phyloP scores from a whole-genome alignment of 2,329 filamentous ascomycete genomes.

The Bipolaris zeicola region DNA sequence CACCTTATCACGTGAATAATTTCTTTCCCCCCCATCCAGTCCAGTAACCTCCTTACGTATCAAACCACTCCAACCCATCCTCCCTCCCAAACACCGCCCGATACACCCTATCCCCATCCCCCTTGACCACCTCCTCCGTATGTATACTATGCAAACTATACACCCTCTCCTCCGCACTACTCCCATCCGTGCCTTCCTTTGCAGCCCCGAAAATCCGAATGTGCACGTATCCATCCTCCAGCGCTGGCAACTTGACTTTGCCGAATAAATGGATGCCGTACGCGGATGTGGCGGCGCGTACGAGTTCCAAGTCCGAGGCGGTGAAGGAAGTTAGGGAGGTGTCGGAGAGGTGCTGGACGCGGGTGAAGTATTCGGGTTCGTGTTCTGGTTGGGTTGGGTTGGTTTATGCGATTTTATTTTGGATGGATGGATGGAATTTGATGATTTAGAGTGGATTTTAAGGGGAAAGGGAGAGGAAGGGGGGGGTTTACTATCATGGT shows the following conservation, averaged over 20 bases:
- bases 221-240: constrained; percentile 39
- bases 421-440: too few species aligned
- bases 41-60: constrained; percentile 25
- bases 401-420: too few species aligned
- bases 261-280: constrained; percentile 44
- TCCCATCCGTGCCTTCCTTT: constrained; percentile 43
- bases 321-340: constrained; percentile 40
- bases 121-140: constrained; percentile 40
- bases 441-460: too few species aligned
- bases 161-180: constrained; percentile 37
- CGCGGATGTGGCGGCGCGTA: constrained; percentile 38
- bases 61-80: constrained; percentile 44
- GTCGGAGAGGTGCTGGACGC: constrained; percentile 50
- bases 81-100: constrained; percentile 40
- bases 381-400: constrained; percentile 29
- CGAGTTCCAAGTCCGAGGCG: constrained; percentile 29
- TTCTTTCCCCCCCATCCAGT: too few species aligned
- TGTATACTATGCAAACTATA: constrained; percentile 45
- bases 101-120: constrained; percentile 38
- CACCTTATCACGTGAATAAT: too few species aligned
- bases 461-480: too few species aligned
- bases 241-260: constrained; percentile 34
- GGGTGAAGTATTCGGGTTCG: constrained; percentile 46
- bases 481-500: constrained; percentile 40
- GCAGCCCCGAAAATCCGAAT: constrained; percentile 40